Conservation (phyloP, 768 basidiomycete genomes). For the Pleurotus tuber-regium region DNA sequence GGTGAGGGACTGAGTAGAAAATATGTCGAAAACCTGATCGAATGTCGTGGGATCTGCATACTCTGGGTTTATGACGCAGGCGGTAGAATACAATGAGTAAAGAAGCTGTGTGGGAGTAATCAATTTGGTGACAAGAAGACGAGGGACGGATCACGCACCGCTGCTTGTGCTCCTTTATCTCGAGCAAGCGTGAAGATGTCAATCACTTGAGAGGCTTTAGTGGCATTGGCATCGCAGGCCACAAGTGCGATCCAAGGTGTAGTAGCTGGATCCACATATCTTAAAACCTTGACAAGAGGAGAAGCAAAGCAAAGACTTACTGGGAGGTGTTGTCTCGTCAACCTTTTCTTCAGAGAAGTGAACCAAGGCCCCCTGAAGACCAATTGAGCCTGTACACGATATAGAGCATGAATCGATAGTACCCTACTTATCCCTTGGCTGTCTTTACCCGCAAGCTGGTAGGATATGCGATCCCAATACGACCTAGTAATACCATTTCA, state of each 20-base stretch:
- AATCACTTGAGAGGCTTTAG: slow-evolving; percentile 50
- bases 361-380: slow-evolving; percentile 76
- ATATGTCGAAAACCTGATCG: slow-evolving; percentile 74
- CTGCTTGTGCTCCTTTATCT: slow-evolving; percentile 76
- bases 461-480: slow-evolving; percentile 54
- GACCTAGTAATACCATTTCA: too few species aligned
- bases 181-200: slow-evolving; percentile 85
- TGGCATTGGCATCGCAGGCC: slow-evolving; percentile 77
- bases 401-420: slow-evolving; percentile 19
- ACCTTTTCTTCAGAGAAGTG: slow-evolving; percentile 73
- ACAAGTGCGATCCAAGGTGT: slow-evolving; percentile 94
- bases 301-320: slow-evolving; percentile 26
- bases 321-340: slow-evolving; percentile 46
- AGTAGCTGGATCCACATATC: slow-evolving; percentile 39
- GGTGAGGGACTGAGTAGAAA: slow-evolving; percentile 62
- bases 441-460: slow-evolving; percentile 51
- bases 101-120: slow-evolving; percentile 50
- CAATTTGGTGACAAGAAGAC: not conserved
- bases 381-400: too few species aligned
- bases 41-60: slow-evolving; percentile 64
- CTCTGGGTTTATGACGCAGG: slow-evolving; percentile 73
- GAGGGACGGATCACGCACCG: slow-evolving; percentile 43
- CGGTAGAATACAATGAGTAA: slow-evolving; percentile 69
- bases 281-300: slow-evolving; percentile 6
- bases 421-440: slow-evolving; percentile 58